phyloP scores from a whole-genome alignment of 2,329 filamentous ascomycete genomes.

The Bisporella sp. region DNA sequence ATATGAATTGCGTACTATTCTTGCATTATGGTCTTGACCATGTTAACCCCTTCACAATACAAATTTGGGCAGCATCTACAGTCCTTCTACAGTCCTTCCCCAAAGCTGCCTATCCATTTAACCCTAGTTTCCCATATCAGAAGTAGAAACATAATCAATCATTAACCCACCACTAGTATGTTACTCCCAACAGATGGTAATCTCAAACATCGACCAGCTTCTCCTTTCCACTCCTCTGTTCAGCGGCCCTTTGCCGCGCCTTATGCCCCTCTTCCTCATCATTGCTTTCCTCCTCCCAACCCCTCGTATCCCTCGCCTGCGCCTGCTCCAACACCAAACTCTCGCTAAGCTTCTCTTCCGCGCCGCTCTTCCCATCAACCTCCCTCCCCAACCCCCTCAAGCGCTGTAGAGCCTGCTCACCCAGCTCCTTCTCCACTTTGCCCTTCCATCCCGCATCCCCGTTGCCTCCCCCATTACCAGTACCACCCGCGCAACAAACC shows the following conservation, averaged over 20 bases:
- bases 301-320: conserved; percentile 10
- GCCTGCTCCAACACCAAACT: conserved; percentile 14
- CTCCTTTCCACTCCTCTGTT: conserved; percentile 3
- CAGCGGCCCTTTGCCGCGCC: conserved; percentile 2
- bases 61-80: too few relatives aligned
- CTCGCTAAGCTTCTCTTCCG: conserved; percentile 1
- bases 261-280: conserved; percentile 1
- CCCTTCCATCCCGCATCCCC: neutral
- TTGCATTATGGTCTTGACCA: too few relatives aligned
- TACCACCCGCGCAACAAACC: too few relatives aligned
- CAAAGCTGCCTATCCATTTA: too few relatives aligned
- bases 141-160: too few relatives aligned
- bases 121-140: too few relatives aligned
- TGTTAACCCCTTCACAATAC: too few relatives aligned
- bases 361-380: conserved; percentile 5
- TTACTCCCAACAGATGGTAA: too few relatives aligned
- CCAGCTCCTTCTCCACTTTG: neutral
- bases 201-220: conserved; percentile 20
- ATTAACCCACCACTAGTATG: too few relatives aligned
- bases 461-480: too few relatives aligned
- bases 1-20: too few relatives aligned
- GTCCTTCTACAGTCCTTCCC: too few relatives aligned
- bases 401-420: conserved; percentile 11
- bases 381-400: conserved; percentile 13
- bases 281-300: conserved; percentile 21